phyloP scores from a whole-genome alignment of 2,329 filamentous ascomycete species.

The Claviceps monticola region DNA sequence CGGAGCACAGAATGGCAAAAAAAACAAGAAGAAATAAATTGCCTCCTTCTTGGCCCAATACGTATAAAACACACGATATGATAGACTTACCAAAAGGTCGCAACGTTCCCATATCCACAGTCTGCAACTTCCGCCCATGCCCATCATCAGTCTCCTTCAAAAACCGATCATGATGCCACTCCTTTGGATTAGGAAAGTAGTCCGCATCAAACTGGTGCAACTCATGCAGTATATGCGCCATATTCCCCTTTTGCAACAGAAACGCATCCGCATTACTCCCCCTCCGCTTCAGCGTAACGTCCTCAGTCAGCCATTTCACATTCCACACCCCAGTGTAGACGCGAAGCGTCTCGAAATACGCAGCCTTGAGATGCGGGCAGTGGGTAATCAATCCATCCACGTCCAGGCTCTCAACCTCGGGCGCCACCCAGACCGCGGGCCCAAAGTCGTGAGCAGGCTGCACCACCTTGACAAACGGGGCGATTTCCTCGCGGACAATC shows the following conservation, averaged over 20 bases:
- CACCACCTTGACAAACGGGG: constrained; percentile 16
- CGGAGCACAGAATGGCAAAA: not conserved
- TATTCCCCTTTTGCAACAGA: constrained; percentile 20
- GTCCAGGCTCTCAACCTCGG: constrained; percentile 21
- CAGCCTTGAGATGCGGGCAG: constrained; percentile 25
- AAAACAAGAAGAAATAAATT: not conserved
- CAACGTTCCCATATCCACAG: constrained; percentile 15
- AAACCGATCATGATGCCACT: constrained; percentile 23
- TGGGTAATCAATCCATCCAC: constrained; percentile 20
- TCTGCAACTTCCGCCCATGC: constrained; percentile 11
- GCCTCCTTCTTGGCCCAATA: too few species aligned
- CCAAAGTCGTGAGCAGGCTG: constrained; percentile 24
- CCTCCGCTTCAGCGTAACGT: constrained; percentile 17
- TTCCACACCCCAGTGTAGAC: constrained; percentile 23
- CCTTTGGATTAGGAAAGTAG: constrained; percentile 18
- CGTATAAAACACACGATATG: not conserved
- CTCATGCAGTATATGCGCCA: constrained; percentile 20
- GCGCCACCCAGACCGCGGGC: constrained; percentile 20
- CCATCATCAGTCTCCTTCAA: constrained; percentile 14
- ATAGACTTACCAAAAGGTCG: constrained; percentile 20
- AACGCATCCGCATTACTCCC: constrained; percentile 11
- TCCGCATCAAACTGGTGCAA: constrained; percentile 22
- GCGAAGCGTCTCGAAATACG: constrained; percentile 26
- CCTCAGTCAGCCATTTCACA: constrained; percentile 18
- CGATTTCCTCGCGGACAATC: constrained; percentile 25